Evolutionary conservation across 495 filamentous ascomycete species (phyloP), one percentile per base, ranked within the genome.

Genomic region (Clohesyomyces aquaticus): DNA sequence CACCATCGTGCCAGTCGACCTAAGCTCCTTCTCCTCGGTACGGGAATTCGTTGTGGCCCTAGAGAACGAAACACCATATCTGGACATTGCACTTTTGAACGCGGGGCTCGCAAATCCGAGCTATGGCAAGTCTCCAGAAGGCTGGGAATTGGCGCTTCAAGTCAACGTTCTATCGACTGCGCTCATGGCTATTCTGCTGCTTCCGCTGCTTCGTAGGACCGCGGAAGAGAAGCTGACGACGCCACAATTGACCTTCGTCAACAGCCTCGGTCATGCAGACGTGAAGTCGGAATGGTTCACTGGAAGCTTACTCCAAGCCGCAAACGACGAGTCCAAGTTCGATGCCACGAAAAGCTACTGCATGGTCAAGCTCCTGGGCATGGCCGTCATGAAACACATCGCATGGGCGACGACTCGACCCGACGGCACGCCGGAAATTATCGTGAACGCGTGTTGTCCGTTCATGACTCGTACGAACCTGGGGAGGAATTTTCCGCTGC

Each of bases 371-470:
- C 45, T 59, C 43, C 18, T 50, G 9, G 42, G 25, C 23, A 28
- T 59, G 16, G 42, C 45, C 26, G 45, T 21, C 26, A 59, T 59
- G 56, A 4, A 19, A 23, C 25, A 21, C 22, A 58, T 58, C 21
- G 55, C 41, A 6, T 3, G 18, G 23, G 55, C 32, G 4, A 28
- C 55, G 4, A 42, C 38, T 11, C 9, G 3, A 3, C 14, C 27
- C 3, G 38, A 48, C 23, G 42, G 45, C 3, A 6, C 4, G 11
- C 42, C 56, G 3, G 23, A 32, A 3, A 29, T 59, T 27, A 50
- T 59, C 11, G 56, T 59, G 22, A 59, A 59, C 38, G 56, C 56
- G 2, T 48, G 42, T 22, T 59, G 56, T 50, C 56, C 56, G 4
- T 48, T 28, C 27, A 3, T 38, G 4, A 12, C 6, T 25, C 28